These are phyloP conservation scores for Albifimbria verrucaria DNA, from an alignment of 2,329 filamentous ascomycete genomes.

Conservation along the genomic window DNA sequence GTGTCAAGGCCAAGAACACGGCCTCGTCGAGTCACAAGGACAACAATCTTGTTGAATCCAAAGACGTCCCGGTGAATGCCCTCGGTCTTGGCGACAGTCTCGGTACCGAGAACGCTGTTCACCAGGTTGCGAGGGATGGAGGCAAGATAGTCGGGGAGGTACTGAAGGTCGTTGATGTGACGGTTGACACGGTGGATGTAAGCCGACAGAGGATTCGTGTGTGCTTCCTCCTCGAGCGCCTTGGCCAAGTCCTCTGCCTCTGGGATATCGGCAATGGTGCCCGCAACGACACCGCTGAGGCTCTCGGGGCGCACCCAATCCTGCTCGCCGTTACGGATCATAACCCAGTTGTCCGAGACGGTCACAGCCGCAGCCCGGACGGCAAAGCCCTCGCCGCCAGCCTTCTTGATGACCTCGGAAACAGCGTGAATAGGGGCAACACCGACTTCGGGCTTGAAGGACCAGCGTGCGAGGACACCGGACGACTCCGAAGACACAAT, in stretches of 20 bases:
- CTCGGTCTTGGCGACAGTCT: constrained; percentile 38
- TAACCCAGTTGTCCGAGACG: constrained; percentile 70
- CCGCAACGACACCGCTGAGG: constrained; percentile 74
- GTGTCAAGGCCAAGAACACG: constrained; percentile 78
- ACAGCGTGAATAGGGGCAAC: constrained; percentile 62
- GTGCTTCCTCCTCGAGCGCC: constrained; percentile 80
- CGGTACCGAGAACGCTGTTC: constrained; percentile 59
- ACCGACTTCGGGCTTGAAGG: constrained; percentile 43
- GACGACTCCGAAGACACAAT: constrained; percentile 76
- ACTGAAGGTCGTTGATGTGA: constrained; percentile 73
- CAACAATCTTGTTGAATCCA: constrained; percentile 81
- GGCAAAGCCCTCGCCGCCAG: constrained; percentile 63
- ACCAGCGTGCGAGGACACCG: constrained; percentile 73
- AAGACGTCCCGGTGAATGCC: constrained; percentile 69
- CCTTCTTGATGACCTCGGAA: constrained; percentile 77
- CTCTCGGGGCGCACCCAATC: constrained; percentile 82
- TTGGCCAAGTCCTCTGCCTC: constrained; percentile 72
- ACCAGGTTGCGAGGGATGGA: constrained; percentile 67
- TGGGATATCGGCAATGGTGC: constrained; percentile 75
- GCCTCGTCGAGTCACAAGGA: constrained; percentile 77
- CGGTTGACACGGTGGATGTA: constrained; percentile 84
- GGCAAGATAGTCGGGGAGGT: constrained; percentile 71
- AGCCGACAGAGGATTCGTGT: constrained; percentile 75
- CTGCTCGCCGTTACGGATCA: constrained; percentile 77
- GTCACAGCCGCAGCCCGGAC: constrained; percentile 72